phyloP scores from a whole-genome alignment of 805 yeast genomes.

The Myxozyma nipponensis region DNA sequence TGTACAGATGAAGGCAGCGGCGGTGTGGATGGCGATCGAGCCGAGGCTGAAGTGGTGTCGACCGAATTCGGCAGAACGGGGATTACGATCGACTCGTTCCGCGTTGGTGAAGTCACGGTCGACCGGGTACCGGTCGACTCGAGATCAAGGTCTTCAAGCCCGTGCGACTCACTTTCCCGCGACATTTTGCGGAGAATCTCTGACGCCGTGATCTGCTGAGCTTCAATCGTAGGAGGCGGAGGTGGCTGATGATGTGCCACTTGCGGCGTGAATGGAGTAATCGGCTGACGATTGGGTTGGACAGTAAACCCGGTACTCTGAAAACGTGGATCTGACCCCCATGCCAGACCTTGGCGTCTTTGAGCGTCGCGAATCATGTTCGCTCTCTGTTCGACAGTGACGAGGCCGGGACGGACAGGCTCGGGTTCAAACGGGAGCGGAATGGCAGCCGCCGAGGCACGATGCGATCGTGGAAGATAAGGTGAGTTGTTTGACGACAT shows the following conservation, averaged over 20 bases:
- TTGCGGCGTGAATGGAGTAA: too few species aligned
- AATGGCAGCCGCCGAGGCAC: neutral
- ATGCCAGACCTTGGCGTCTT: slow-evolving; percentile 23
- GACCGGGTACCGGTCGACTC: too few species aligned
- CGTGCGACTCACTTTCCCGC: slow-evolving; percentile 2
- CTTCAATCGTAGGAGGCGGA: neutral
- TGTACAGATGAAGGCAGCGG: neutral
- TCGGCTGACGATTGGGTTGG: neutral
- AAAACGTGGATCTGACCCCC: slow-evolving; percentile 25
- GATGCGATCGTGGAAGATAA: neutral
- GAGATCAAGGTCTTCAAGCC: neutral
- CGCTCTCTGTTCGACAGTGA: slow-evolving; percentile 22
- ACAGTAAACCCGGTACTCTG: slow-evolving; percentile 13
- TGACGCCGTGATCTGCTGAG: slow-evolving; percentile 12
- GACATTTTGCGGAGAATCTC: slow-evolving; percentile 26
- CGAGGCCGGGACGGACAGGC: slow-evolving; percentile 2
- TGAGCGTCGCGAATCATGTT: slow-evolving; percentile 17
- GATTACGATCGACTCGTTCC: neutral
- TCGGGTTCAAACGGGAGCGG: slow-evolving; percentile 4
- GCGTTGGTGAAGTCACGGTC: too few species aligned
- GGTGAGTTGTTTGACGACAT: neutral
- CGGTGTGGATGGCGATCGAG: neutral
- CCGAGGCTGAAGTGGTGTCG: neutral
- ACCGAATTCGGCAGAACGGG: neutral
- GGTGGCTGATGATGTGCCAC: neutral